These are phyloP conservation scores for Cryptococcus sp. DNA, from an alignment of 1,284 basidiomycete species.

Conservation along the genomic window DNA sequence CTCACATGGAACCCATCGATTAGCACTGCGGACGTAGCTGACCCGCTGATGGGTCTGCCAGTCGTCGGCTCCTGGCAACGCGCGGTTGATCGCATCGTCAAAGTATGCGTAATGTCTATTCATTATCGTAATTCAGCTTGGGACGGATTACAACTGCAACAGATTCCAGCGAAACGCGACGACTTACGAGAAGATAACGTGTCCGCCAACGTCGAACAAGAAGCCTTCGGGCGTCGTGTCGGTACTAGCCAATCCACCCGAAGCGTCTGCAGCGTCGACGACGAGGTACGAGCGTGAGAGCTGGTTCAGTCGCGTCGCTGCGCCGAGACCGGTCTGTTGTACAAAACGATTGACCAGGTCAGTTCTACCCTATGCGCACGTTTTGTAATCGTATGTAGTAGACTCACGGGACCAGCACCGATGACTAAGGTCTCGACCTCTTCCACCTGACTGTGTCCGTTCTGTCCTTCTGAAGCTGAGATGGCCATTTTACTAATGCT, in stretches of 20 bases:
- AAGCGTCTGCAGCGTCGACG: slow-evolving; percentile 53
- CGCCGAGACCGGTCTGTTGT: slow-evolving; percentile 56
- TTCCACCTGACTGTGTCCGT: not conserved
- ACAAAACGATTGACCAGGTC: not conserved
- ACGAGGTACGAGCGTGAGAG: slow-evolving; percentile 53
- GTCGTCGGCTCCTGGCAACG: slow-evolving; percentile 55
- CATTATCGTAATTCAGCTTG: not conserved
- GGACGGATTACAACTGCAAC: too few relatives aligned
- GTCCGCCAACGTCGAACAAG: slow-evolving; percentile 59
- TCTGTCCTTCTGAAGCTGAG: not conserved
- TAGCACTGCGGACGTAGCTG: slow-evolving; percentile 57
- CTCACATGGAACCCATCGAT: slow-evolving; percentile 57
- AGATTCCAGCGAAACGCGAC: not conserved
- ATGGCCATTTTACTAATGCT: not conserved
- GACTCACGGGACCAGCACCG: slow-evolving; percentile 49
- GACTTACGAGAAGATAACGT: slow-evolving; percentile 58
- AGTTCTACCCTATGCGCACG: not conserved
- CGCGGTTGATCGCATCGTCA: slow-evolving; percentile 57
- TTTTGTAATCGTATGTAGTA: slow-evolving; percentile 6
- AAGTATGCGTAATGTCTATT: slow-evolving; percentile 57
- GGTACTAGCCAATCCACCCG: slow-evolving; percentile 58
- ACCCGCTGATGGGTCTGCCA: slow-evolving; percentile 60
- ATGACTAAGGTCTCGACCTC: slow-evolving; percentile 50
- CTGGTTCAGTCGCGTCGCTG: slow-evolving; percentile 58
- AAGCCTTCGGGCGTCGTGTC: slow-evolving; percentile 58